phyloP scores from a whole-genome alignment of 148 eudicot species.

The Chenopodium suecicum region DNA sequence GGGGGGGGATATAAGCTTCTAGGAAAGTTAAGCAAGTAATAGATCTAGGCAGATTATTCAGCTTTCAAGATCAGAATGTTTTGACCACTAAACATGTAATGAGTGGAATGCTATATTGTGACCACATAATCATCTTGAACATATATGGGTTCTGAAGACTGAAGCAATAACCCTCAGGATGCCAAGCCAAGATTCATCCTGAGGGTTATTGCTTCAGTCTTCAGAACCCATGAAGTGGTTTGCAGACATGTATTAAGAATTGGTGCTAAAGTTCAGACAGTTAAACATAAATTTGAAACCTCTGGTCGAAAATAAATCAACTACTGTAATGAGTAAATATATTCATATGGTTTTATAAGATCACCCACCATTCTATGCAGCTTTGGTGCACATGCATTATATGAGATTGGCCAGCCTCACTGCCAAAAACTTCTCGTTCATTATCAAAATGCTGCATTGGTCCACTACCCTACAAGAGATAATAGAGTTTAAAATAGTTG shows the following conservation, averaged over 20 bases:
- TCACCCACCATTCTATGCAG: constrained; percentile 80
- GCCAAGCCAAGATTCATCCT: background rate
- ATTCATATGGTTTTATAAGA: constrained; percentile 5
- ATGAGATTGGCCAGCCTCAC: constrained; percentile 36
- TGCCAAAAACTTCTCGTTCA: constrained; percentile 62
- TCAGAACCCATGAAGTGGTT: too few species aligned
- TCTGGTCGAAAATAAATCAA: too few species aligned
- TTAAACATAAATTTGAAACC: too few species aligned
- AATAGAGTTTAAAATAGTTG: background rate
- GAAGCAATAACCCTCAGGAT: background rate
- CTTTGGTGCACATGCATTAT: constrained; percentile 61
- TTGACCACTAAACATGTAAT: background rate
- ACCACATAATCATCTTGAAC: too few species aligned
- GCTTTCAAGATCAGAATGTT: background rate
- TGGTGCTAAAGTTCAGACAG: too few species aligned
- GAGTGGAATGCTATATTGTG: background rate
- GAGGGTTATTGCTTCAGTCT: background rate
- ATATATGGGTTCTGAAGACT: too few species aligned
- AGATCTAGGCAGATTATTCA: background rate
- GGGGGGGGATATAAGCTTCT: too few species aligned
- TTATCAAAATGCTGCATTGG: constrained; percentile 63
- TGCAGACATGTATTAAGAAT: too few species aligned
- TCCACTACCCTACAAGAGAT: constrained; percentile 59
- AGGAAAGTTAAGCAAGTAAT: background rate
- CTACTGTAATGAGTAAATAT: background rate